Evolutionary conservation across 306 rosid species (phyloP).

Genomic region (Dryas drummondii): DNA sequence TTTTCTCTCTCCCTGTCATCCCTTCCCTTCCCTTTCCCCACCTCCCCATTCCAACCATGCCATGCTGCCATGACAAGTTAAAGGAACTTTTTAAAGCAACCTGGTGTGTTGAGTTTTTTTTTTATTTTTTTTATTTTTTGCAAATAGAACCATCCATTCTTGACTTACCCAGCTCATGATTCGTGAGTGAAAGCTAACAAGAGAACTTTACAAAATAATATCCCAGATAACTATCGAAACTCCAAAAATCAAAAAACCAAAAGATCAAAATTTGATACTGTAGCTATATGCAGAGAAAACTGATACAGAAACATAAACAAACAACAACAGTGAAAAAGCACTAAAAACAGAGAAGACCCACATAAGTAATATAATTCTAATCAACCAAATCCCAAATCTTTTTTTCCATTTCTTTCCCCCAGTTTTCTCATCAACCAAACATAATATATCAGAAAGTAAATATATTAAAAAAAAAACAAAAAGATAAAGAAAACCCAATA

Average conservation of each 20-base stretch:
- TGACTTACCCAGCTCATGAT: not conserved
- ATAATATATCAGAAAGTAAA: not conserved
- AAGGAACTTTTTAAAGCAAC: too few relatives aligned
- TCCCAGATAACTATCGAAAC: not conserved
- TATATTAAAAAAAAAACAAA: not conserved
- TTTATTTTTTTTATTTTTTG: not conserved
- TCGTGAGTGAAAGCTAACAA: too few relatives aligned
- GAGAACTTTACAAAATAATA: too few relatives aligned
- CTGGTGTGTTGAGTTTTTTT: too few relatives aligned
- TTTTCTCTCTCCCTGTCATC: too few relatives aligned
- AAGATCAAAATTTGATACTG: not conserved
- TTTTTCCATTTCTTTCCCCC: not conserved
- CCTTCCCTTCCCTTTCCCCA: too few relatives aligned
- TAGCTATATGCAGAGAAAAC: not conserved
- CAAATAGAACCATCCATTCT: not conserved
- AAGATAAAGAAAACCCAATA: not conserved
- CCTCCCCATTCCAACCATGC: too few relatives aligned
- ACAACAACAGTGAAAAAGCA: not conserved
- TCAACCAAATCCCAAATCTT: not conserved
- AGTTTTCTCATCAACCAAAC: conserved; percentile 20
- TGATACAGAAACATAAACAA: not conserved
- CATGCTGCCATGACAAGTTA: too few relatives aligned
- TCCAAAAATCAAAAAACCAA: not conserved
- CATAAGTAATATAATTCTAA: not conserved
- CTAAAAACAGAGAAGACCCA: not conserved